These are phyloP conservation scores for Nymphaea thermarum DNA, from an alignment of 164 flowering plant species.

Conservation along the genomic window DNA sequence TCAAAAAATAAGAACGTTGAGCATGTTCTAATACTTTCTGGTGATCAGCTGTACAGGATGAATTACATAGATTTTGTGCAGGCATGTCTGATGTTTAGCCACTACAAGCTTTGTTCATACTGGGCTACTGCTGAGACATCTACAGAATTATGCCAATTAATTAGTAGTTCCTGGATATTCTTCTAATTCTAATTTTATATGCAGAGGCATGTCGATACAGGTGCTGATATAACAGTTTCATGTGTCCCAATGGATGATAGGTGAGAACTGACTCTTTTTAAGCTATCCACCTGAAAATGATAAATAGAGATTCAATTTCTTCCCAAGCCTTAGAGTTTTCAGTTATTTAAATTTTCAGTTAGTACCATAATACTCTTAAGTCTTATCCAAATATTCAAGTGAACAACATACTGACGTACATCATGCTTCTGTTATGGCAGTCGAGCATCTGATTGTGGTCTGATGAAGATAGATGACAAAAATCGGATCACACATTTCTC, in stretches of 20 bases:
- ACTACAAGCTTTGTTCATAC: background rate
- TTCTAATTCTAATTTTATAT: slow-evolving; percentile 3
- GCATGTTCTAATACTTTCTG: slow-evolving; percentile 79
- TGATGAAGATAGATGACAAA: slow-evolving; percentile 68
- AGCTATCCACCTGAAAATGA: background rate
- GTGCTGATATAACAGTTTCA: slow-evolving; percentile 92
- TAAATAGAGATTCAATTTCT: background rate
- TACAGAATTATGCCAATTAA: too few species aligned
- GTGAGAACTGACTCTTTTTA: slow-evolving; percentile 12
- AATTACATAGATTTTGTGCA: slow-evolving; percentile 91
- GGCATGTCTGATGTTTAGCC: slow-evolving; percentile 22
- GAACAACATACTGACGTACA: background rate
- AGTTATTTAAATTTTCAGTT: background rate
- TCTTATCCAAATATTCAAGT: background rate
- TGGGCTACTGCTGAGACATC: too few species aligned
- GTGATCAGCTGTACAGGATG: slow-evolving; percentile 96
- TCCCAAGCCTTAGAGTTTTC: background rate
- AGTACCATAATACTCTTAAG: background rate
- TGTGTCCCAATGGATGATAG: slow-evolving; percentile 91
- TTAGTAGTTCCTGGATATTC: too few species aligned
- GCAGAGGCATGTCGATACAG: slow-evolving; percentile 88
- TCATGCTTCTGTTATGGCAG: slow-evolving; percentile 23
- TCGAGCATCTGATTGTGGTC: slow-evolving; percentile 91
- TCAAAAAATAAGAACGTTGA: slow-evolving; percentile 82
- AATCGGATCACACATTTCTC: slow-evolving; percentile 73